These are phyloP conservation scores for Malbranchea zuffiana DNA, from an alignment of 2,329 filamentous ascomycete genomes.

Conservation along the genomic window DNA sequence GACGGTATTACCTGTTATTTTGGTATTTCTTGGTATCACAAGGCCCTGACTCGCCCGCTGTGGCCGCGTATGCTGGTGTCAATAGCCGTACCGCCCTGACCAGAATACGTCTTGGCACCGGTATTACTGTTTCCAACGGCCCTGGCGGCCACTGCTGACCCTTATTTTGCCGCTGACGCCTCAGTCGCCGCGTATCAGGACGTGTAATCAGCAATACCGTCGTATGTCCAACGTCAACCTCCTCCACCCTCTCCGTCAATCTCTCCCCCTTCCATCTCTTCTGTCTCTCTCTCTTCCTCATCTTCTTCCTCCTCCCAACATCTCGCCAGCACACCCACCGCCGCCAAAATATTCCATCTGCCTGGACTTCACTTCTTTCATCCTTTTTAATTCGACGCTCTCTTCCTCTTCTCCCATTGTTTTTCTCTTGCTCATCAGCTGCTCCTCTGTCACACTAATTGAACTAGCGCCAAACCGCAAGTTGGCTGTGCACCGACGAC, in stretches of 20 bases:
- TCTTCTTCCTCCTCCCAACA: slow-evolving; percentile 39
- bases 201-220: not conserved
- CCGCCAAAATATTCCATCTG: slow-evolving; percentile 22
- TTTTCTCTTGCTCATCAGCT: not conserved
- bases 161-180: slow-evolving; percentile 1
- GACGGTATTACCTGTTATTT: not conserved
- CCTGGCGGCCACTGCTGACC: slow-evolving; percentile 1
- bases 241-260: slow-evolving; percentile 13
- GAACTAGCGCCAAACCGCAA: slow-evolving; percentile 8
- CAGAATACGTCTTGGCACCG: not conserved
- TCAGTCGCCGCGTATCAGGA: not conserved
- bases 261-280: slow-evolving; percentile 11
- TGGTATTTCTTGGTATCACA: slow-evolving; percentile 1
- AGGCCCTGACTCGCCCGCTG: no score
- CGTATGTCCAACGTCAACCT: slow-evolving; percentile 11
- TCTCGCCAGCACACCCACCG: slow-evolving; percentile 12
- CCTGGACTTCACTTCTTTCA: slow-evolving; percentile 14
- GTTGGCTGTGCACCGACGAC: slow-evolving; percentile 11
- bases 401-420: slow-evolving; percentile 6
- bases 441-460: no score
- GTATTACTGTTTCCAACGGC: slow-evolving; percentile 5
- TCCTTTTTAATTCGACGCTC: slow-evolving; percentile 12
- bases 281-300: slow-evolving; percentile 7
- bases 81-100: slow-evolving; percentile 1
- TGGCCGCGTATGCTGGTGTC: not conserved